Conservation (phyloP, 2,329 filamentous ascomycete genomes). For the Fusarium sp. region DNA sequence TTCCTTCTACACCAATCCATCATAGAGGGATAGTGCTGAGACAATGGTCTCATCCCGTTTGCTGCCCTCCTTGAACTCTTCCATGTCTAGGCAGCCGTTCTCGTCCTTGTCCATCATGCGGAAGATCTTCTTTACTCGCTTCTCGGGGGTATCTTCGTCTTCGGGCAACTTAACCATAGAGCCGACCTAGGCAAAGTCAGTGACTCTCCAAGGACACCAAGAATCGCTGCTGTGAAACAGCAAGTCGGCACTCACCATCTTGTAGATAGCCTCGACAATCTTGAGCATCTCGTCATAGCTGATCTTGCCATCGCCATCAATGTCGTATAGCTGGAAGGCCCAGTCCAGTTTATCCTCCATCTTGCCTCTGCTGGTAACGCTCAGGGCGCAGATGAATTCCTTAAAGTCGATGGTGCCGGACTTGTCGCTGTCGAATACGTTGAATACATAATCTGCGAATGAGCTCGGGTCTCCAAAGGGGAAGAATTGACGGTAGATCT, state of each 20-base stretch:
- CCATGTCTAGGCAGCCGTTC: slow-evolving; percentile 95
- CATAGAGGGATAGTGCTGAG: slow-evolving; percentile 93
- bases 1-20: slow-evolving; percentile 79
- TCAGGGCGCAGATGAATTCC: slow-evolving; percentile 98
- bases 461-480: slow-evolving; percentile 97
- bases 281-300: slow-evolving; percentile 99
- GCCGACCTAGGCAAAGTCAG: slow-evolving; percentile 72
- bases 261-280: slow-evolving; percentile 99
- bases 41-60: slow-evolving; percentile 99
- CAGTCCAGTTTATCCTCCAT: slow-evolving; percentile 99
- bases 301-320: slow-evolving; percentile 98
- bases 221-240: not conserved
- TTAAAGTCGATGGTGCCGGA: slow-evolving; percentile 99
- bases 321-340: slow-evolving; percentile 99
- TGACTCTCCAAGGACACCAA: not conserved
- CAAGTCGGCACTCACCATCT: slow-evolving; percentile 76
- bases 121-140: slow-evolving; percentile 98
- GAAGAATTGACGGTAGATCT: slow-evolving; percentile 99
- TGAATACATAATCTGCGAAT: slow-evolving; percentile 99
- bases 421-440: slow-evolving; percentile 97
- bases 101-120: slow-evolving; percentile 99
- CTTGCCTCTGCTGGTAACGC: slow-evolving; percentile 94
- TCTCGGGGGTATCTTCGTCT: slow-evolving; percentile 98
- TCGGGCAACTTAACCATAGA: slow-evolving; percentile 99
- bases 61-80: slow-evolving; percentile 98